Conservation (phyloP, 169 alveolate genomes). For the Neospora caninum region DNA sequence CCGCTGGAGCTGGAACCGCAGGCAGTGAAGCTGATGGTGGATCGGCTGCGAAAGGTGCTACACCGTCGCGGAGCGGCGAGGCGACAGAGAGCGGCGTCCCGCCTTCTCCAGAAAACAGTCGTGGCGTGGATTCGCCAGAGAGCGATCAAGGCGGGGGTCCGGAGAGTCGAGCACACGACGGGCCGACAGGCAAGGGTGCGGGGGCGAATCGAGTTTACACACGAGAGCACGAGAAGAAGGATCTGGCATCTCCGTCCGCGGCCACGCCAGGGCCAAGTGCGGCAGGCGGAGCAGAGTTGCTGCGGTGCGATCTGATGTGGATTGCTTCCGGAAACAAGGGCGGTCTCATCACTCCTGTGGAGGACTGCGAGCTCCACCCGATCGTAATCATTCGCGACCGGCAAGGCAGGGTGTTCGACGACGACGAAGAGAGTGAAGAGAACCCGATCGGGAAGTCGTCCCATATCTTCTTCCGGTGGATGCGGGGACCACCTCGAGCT, state of each 20-base stretch:
- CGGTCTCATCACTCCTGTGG: slow-evolving; percentile 76
- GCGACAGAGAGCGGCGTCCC: neutral
- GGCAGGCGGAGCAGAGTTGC: slow-evolving; percentile 11
- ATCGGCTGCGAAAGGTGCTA: slow-evolving; percentile 11
- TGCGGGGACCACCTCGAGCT: slow-evolving; percentile 82
- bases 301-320: slow-evolving; percentile 50
- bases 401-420: slow-evolving; percentile 70
- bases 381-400: slow-evolving; percentile 78
- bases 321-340: slow-evolving; percentile 6
- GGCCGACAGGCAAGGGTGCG: slow-evolving; percentile 32
- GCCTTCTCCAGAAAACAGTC: neutral
- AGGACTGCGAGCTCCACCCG: slow-evolving; percentile 81
- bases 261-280: neutral
- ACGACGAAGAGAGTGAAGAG: slow-evolving; percentile 26
- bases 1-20: too few species aligned
- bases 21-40: neutral
- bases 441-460: slow-evolving; percentile 58
- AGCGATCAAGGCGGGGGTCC: neutral
- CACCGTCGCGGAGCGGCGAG: neutral
- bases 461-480: slow-evolving; percentile 78
- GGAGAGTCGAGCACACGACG: neutral
- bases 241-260: neutral
- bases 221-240: slow-evolving; percentile 4
- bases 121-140: neutral
- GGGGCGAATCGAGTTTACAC: slow-evolving; percentile 6